Base-by-base conservation (phyloP, 1,139 yeast genomes). In the Debaryomyces sp. region DNA sequence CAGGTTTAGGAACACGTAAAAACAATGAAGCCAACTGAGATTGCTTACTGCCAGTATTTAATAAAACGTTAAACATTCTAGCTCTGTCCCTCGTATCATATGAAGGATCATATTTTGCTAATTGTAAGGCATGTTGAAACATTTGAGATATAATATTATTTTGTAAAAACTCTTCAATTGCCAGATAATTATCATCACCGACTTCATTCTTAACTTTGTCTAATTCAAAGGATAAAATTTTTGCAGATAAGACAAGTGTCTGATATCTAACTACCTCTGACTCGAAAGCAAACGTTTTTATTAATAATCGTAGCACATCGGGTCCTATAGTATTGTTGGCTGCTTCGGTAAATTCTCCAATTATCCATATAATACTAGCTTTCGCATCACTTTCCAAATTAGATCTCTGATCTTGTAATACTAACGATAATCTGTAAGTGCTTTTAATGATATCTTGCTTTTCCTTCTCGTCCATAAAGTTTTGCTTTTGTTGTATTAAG, bases 1-100 rank as follows among this genome's bases (percentile, higher is more conserved):
- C 69, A 0, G 89, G 90, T 59, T 92, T 91, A 2, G 95, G 90
- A 0, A 89, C 94, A 60, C 91, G 96, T 34, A 94, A 75, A 48
- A 94, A 74, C 40, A 95, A 73, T 0, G 88, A 77, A 0, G 96
- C 94, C 54, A 95, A 72, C 53, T 85, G 84, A 7, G 66, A 62
- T 49, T 71, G 68, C 26, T 64, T 66, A 38, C 51, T 68, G 50
- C 70, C 69, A 2, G 67, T 59, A 46, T 68, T 66, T 38, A 78
- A 74, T 42, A 78, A 78, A 1, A 84, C 80, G 34, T 81, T 73
- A 39, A 90, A 74, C 74, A 87, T 77, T 54, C 99, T 77, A 0
- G 96, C 89, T 49, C 95, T 78, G 61, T 95, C 99, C 53, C 99
- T 78, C 0, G 89, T 81, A 61, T 90, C 97, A 58, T 84, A 84